Conservation (phyloP, 306 rosid genomes). For the Prunus campanulata region DNA sequence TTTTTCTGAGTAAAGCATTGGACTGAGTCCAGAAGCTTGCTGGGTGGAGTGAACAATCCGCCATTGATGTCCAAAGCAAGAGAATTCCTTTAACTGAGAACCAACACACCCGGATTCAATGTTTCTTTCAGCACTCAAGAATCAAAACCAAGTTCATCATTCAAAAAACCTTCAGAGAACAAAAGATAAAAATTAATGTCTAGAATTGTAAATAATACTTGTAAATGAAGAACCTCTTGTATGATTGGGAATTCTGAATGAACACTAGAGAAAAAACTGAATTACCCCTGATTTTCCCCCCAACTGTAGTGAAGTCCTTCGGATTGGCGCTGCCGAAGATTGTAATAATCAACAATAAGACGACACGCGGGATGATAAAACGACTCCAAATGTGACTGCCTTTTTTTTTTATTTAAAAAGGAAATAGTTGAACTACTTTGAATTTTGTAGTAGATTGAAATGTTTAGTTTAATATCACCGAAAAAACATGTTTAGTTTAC, state of each 20-base stretch:
- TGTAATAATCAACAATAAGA: neutral
- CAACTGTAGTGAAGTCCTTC: neutral
- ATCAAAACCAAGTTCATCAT: neutral
- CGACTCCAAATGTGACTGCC: neutral
- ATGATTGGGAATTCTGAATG: too few species aligned
- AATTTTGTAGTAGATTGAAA: too few species aligned
- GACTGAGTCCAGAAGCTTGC: too few species aligned
- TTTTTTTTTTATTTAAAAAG: neutral
- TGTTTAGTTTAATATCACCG: too few species aligned
- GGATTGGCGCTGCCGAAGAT: neutral
- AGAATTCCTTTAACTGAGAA: neutral
- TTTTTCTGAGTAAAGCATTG: conserved; percentile 67
- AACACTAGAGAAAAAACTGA: too few species aligned
- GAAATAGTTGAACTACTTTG: too few species aligned
- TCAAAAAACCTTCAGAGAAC: too few species aligned
- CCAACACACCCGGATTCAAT: neutral
- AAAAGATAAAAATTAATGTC: too few species aligned
- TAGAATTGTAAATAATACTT: too few species aligned
- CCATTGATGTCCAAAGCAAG: conserved; percentile 26
- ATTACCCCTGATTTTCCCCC: neutral
- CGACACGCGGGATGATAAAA: neutral
- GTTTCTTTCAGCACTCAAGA: neutral
- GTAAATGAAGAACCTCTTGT: too few species aligned
- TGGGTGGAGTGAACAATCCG: conserved; percentile 37
- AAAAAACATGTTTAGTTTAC: too few species aligned